phyloP scores from a whole-genome alignment of 2,329 filamentous ascomycete genomes.

The Cladobotryum protrusum region DNA sequence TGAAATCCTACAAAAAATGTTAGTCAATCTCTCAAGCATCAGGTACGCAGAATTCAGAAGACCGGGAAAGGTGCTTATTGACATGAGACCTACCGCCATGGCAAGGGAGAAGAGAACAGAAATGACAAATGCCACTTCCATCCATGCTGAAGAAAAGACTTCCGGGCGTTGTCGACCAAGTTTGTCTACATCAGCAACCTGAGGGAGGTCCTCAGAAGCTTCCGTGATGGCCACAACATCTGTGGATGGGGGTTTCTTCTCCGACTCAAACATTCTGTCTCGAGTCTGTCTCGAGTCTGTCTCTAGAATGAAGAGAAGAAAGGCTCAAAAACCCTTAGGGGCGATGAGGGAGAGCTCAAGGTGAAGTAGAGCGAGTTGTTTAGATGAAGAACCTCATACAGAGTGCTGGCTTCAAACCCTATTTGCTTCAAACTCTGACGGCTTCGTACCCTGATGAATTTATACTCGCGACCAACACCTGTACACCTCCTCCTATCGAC shows the following conservation, averaged over 20 bases:
- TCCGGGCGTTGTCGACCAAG: constrained; percentile 54
- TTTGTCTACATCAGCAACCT: constrained; percentile 39
- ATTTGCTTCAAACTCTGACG: too few species aligned
- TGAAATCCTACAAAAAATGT: constrained; percentile 50
- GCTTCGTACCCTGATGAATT: too few species aligned
- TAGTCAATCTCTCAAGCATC: too few species aligned
- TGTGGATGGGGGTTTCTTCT: constrained; percentile 5
- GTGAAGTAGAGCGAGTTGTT: too few species aligned
- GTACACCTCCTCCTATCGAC: neutral
- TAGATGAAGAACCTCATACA: too few species aligned
- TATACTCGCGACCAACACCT: neutral
- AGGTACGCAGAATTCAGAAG: too few species aligned
- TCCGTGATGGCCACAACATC: constrained; percentile 10
- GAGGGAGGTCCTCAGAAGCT: constrained; percentile 13
- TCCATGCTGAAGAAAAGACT: constrained; percentile 43
- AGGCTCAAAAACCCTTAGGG: neutral
- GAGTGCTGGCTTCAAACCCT: too few species aligned
- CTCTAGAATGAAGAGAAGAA: neutral
- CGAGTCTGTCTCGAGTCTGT: neutral
- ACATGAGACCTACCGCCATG: constrained; percentile 39
- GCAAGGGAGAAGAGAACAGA: constrained; percentile 55
- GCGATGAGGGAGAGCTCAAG: too few species aligned
- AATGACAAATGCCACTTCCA: constrained; percentile 53
- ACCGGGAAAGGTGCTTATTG: too few species aligned
- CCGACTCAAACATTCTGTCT: constrained; percentile 6